Conservation (phyloP, 176 grass and related monocot species). For the Carex kokanica region DNA sequence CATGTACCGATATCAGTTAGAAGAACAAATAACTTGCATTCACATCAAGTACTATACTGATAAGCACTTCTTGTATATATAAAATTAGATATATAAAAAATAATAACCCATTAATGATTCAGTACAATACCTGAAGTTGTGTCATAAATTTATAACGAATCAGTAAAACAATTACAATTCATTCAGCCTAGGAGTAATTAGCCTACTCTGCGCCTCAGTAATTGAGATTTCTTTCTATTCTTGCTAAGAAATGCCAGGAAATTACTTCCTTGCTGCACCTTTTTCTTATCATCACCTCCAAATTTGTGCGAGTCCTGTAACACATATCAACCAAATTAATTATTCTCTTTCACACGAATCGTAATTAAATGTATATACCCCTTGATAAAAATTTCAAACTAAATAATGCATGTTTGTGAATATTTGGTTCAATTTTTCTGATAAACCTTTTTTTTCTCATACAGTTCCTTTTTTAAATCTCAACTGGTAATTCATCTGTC, state of each 20-base stretch:
- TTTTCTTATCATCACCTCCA: conserved; percentile 45
- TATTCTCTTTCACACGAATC: not conserved
- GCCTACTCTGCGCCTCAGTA: conserved; percentile 16
- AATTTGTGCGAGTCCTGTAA: conserved; percentile 38
- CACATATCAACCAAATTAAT: not conserved
- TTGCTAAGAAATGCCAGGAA: conserved; percentile 58
- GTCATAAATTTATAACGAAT: not conserved
- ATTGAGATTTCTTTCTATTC: conserved; percentile 37
- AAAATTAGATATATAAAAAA: not conserved
- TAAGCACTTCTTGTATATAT: not conserved
- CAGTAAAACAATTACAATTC: not conserved
- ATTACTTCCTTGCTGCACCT: conserved; percentile 40
- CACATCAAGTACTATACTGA: not conserved
- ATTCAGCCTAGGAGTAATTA: not conserved
- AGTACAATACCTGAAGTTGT: not conserved
- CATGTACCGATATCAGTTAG: not conserved
- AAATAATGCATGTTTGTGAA: not conserved
- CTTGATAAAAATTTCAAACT: not conserved
- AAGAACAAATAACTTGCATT: not conserved
- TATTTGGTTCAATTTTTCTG: not conserved
- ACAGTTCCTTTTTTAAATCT: not conserved
- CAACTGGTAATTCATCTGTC: not conserved
- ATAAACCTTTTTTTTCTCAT: not conserved
- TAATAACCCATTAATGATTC: not conserved
- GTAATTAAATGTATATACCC: not conserved